Base-by-base conservation (phyloP, 306 rosid species). In the Lotus japonicus region DNA sequence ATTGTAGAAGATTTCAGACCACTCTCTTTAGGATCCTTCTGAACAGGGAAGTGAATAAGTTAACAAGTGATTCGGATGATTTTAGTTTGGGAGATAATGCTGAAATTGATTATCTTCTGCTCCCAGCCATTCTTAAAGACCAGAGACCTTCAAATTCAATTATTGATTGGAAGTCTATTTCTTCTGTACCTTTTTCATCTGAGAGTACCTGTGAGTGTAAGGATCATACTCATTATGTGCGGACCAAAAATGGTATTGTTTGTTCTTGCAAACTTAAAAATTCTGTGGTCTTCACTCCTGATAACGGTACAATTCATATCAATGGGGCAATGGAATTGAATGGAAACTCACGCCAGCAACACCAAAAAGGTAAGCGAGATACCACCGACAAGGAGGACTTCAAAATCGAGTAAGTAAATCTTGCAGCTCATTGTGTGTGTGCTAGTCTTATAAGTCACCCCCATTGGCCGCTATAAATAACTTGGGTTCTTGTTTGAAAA, bases 201-300 rank as follows among this genome's bases (percentile, higher is more conserved):
- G 51, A 33, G 64, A 58, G 46, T 45, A 21, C 19, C 39, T 31
- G 64, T 11, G 74, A 57, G 49, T 70, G 64, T 6, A 48, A 76
- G 72, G 66, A 17, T 53, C 43, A 10, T 65, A 63, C 64, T 44
- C 50, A 5, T 39, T 3, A 8, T 2, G 36, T 89, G 15, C 48
- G 42, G 17, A 85, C 89, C 15, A 63, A 61, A 79, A 59, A 36
- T 23, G 95, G 85, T 63, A 35, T 23, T 7, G 77, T 82, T 63
- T 90, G 92, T 78, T 60, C 76, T 26, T 85, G 92, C 70, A 79
- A 74, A 85, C 77, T 90, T 2, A 44, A 21, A 49, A 90, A 87
- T 58, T 84, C 88, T 17, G 36, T 90, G 66, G 87, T 90, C 11
- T 72, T 16, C 71, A 85, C 95, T 33, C 87, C 91, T 66, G 92